Conservation (phyloP, 176 grass and related monocot genomes). For the Oryza rufipogon region DNA sequence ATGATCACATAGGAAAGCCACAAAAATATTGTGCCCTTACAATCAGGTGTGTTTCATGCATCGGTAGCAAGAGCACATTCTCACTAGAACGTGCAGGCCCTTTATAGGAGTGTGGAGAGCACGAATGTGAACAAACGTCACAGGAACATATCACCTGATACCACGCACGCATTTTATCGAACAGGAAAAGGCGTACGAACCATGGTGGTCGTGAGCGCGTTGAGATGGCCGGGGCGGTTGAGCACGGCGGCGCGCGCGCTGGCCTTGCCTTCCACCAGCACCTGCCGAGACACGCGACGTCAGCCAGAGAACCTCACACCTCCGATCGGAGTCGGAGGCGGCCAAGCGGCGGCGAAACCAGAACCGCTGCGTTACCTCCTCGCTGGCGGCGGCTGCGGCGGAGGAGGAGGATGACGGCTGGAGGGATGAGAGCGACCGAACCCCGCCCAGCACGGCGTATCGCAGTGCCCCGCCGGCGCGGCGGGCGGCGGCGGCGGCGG, state of each 20-base stretch:
- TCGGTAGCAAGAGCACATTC: neutral
- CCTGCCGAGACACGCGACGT: conserved; percentile 33
- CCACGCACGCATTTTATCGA: neutral
- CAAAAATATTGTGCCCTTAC: neutral
- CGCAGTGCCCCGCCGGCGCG: conserved; percentile 43
- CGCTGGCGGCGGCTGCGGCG: conserved; percentile 31
- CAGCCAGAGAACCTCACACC: conserved; percentile 7
- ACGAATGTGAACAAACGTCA: neutral
- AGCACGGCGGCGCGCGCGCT: conserved; percentile 75
- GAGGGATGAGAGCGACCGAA: conserved; percentile 32
- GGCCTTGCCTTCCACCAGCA: conserved; percentile 86
- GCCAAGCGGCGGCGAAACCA: neutral
- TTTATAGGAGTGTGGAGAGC: neutral
- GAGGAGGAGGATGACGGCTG: conserved; percentile 14
- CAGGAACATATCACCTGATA: conserved; percentile 7
- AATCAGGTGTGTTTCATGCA: neutral
- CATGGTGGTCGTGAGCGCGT: conserved; percentile 75
- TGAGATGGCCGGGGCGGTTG: conserved; percentile 71
- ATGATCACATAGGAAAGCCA: neutral
- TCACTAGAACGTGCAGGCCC: neutral
- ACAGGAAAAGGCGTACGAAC: conserved; percentile 33
- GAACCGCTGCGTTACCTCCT: conserved; percentile 50
- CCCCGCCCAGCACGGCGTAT: neutral
- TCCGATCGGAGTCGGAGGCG: neutral
- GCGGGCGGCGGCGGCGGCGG: conserved; percentile 44